These are phyloP conservation scores for Pyrus bretschneideri DNA, from an alignment of 306 rosid species.

Conservation along the genomic window DNA sequence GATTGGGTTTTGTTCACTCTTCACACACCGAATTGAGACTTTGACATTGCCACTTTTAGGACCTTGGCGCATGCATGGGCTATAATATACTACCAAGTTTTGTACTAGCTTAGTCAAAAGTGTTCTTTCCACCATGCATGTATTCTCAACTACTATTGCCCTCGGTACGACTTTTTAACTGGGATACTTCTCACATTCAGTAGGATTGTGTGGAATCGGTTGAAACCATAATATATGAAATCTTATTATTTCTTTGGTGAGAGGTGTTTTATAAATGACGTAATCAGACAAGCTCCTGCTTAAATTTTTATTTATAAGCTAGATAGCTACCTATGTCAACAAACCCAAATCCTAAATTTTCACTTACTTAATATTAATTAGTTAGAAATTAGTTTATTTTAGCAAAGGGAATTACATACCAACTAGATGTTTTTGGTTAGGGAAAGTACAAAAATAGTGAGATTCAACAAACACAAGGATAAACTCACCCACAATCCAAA, in stretches of 20 bases:
- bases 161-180: not conserved
- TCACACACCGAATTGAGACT: not conserved
- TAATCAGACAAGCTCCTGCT: too few relatives aligned
- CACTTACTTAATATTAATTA: too few relatives aligned
- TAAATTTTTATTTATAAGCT: too few relatives aligned
- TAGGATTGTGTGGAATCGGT: too few relatives aligned
- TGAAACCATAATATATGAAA: too few relatives aligned
- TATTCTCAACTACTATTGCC: not conserved
- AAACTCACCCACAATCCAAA: not conserved
- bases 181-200: too few relatives aligned
- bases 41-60: not conserved
- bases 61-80: not conserved
- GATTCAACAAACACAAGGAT: not conserved
- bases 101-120: too few relatives aligned
- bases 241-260: too few relatives aligned
- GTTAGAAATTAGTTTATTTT: not conserved
- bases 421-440: not conserved
- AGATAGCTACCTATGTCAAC: not conserved
- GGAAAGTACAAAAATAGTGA: not conserved
- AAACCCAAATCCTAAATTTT: too few relatives aligned
- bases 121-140: not conserved
- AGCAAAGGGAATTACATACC: not conserved
- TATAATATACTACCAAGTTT: not conserved
- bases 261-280: too few relatives aligned
- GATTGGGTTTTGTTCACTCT: not conserved